Evolutionary conservation across 768 basidiomycete genomes (phyloP), one percentile per base, ranked within the genome.

Genomic region (Heimioporus sp.): DNA sequence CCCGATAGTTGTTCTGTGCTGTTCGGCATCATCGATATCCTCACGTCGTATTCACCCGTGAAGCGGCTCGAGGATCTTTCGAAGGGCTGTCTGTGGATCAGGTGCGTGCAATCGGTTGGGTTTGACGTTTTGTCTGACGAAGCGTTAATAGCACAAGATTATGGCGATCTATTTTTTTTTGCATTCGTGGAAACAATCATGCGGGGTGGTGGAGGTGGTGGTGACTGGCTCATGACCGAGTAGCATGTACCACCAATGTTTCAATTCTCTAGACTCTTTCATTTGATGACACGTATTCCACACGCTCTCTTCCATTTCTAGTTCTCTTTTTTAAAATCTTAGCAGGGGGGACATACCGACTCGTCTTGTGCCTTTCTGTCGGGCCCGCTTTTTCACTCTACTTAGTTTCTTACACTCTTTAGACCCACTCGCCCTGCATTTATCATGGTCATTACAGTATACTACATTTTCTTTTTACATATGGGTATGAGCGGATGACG

Each of bases 1-100:
- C 17, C 69, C 76, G 2, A n/a, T 86, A 71, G 86, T 87, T 57
- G 82, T 82, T 42, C 87, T 97, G 49, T 97, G 95, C 69, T 98
- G 97, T 68, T 98, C 10, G 96, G 97, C 20, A 81, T 99, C 48
- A 99, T 98, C 63, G 97, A 99, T 70, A 98, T 98, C 57, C 73
- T 95, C 53, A 98, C 97, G 21, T 95, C 95, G n/a, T 99, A 92
- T 67, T 81, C 77, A n/a, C 58, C 67, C 17, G 59, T 80, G 54
- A 99, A 99, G 78, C 83, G 82, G 66, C 49, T 86, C n/a, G n/a
- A n/a, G n/a, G n/a, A n/a, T n/a, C n/a, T n/a, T n/a, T n/a, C n/a
- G 96, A 97, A 73, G 91, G 93, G 24, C 68, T 97, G 60, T 79
- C 78, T 12, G 87, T 87, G 32, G 94, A 97, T 75, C 73, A 87